Evolutionary conservation across 441 rosid species (phyloP), one percentile per base, ranked within the genome.

Genomic region (Theobroma grandiflorum): DNA sequence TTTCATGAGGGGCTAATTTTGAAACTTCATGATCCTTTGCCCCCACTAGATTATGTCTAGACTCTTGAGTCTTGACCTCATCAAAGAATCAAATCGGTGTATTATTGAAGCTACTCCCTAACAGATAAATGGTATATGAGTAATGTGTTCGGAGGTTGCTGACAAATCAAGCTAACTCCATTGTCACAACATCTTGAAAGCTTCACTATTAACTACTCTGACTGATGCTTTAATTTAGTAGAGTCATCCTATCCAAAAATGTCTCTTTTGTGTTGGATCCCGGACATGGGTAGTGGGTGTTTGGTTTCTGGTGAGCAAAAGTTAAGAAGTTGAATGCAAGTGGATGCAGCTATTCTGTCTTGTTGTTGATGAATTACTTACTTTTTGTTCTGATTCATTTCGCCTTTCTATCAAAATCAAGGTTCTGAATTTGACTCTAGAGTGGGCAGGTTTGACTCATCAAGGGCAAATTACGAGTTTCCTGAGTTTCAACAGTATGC

Each of bases 321-420:
- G 91, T 85, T 90, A 87, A 89, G 88, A 79, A 81, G 89, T 88
- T 88, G 91, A 84, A 81, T 84, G 86, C 96, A 91, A 91, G 89
- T 85, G 91, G 91, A 87, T 78, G 78, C 84, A 83, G 86, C 87
- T 74, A 75, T 78, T 58, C 66, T 85, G 90, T 87, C 91, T 75
- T 85, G 16, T 78, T 87, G 58, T 75, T 77, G 72, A 55, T 81
- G 82, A 85, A 75, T 78, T 82, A 10, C 85, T 77, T 78, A 82
- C 86, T 85, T 91, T 91, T 94, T 91, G 88, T 92, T 90, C 87
- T 78, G 88, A 88, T 92, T 88, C 90, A 88, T 92, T 95, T 93
- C 31, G 93, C 90, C 90, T 88, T 87, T 85, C 92, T 85, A 85
- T 92, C 88, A 78, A 81, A 79, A 85, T 89, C 89, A 85, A 83